Evolutionary conservation across 1,284 basidiomycete species (phyloP), one percentile per base, ranked within the genome.

Genomic region (Microbotryum saponariae): DNA sequence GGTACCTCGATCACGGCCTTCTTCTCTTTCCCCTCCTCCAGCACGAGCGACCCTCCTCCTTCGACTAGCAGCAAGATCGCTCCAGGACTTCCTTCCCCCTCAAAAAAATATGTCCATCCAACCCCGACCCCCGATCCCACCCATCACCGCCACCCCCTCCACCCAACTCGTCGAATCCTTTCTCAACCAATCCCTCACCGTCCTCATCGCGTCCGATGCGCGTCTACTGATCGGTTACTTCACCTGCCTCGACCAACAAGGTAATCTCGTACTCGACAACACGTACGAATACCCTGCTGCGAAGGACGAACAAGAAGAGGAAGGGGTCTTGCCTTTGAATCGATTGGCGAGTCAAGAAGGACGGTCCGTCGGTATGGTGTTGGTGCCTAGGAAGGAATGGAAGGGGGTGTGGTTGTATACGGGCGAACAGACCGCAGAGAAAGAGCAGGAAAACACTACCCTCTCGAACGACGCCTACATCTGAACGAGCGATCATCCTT

Each of bases 261-360:
- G 67, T 2, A 68, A 68, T 58, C 37, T 68, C 25, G 62, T 68
- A 14, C 58, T 68, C 21, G 64, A 68, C 51, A 52, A 58, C 8
- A 31, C 67, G 14, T 21, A 50, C 20, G 67, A 68, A 33, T 62
- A 58, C 25, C 56, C 59, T 20, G 58, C 33, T 60, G 55, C 1
- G 8, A 31, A 31, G 8, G 31, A 31, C 7, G 31, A 31, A 7
- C 31, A 8, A 31, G 8, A 31, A 31, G 9, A 31, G 31, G 31
- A 31, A 31, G 31, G 31, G 31, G 8, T 10, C 7, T n/a, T 18
- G 16, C 21, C 46, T 21, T 1, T n/a, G 8, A 20, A 14, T n/a
- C 12, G 20, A 20, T 44, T 20, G 18, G 9, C 21, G 16, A n/a
- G 23, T 9, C 47, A 45, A n/a, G 29, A 51, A 6, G 63, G 54